Base-by-base conservation (phyloP, 2,329 filamentous ascomycete species). In the Talaromyces sp. region DNA sequence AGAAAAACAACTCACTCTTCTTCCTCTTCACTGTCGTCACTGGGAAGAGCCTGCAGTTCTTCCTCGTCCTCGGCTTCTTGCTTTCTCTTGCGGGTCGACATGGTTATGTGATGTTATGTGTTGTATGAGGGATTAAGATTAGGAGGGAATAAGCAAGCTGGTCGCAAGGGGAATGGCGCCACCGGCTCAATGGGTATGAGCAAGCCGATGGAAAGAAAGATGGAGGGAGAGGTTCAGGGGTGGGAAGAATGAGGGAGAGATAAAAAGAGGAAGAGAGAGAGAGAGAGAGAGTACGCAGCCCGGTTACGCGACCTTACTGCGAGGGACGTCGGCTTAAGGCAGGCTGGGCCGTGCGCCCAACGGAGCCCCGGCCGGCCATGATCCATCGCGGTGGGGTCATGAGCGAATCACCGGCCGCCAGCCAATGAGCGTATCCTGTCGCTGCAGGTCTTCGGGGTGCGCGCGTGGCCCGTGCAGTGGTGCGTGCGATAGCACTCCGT, bases 81-180 rank as follows among this genome's bases (percentile, higher is more conserved):
- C 73, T 79, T 78, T 75, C 81, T 80, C 68, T 79, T 80, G 69
- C 79, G 77, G 66, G 79, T 80, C 25, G 77, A 73, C 79, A 80
- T 81, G 36, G 60, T 72, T 57, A 36, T 33, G 55, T 47, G 4
- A 7, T 28, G 27, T 28, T 4, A 5, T 28, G 27, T 28, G 27
- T 28, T 54, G 44, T n/a, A 58, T 22, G 32, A 25, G 53, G 55
- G 49, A 57, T 51, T 32, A 42, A 63, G 62, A 44, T 56, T 47
- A 27, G 54, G 33, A n/a, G 61, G 30, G 44, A 27, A 36, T 4
- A 13, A 36, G 33, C 8, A 30, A 30, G 28, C 28, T 30, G 28
- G 28, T 5, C 28, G 28, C 28, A 30, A 22, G 22, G 54, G 15
- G 32, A 56, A 33, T 55, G 28, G n/a, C 32, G 53, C 28, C 19